Conservation (phyloP, 139 green algal genomes). For the Chlorella sp. region DNA sequence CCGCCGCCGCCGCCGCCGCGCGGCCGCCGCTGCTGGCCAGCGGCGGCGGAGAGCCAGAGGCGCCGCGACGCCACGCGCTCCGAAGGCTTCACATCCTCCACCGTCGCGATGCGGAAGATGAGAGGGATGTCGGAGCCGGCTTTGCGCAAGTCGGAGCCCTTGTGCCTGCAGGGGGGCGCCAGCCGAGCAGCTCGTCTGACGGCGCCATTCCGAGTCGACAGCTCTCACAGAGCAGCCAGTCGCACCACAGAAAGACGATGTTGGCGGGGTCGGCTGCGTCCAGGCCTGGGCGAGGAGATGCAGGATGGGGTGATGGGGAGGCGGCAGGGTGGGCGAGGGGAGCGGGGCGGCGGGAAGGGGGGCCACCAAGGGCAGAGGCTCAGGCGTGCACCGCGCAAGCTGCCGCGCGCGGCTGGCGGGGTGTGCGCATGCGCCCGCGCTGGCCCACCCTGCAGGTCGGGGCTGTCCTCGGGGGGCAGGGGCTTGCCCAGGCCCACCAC, state of each 20-base stretch:
- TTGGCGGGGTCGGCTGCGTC: conserved; percentile 48
- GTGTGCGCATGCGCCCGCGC: background rate
- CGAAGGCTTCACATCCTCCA: conserved; percentile 39
- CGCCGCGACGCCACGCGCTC: conserved; percentile 35
- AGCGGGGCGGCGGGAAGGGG: too few species aligned
- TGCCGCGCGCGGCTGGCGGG: too few species aligned
- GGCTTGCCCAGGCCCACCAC: conserved; percentile 63
- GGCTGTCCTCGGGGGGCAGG: conserved; percentile 56
- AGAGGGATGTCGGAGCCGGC: conserved; percentile 34
- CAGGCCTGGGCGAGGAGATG: conserved; percentile 29
- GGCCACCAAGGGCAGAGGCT: too few species aligned
- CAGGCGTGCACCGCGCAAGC: too few species aligned
- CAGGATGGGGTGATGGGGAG: background rate
- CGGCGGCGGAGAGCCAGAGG: conserved; percentile 29
- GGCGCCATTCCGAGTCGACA: too few species aligned
- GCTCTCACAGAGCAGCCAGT: too few species aligned
- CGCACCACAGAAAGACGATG: conserved; percentile 68
- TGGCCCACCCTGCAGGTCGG: conserved; percentile 36
- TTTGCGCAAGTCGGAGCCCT: conserved; percentile 61
- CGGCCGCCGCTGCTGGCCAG: background rate
- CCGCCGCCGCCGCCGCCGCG: background rate
- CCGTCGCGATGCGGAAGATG: conserved; percentile 53
- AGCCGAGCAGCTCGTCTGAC: too few species aligned
- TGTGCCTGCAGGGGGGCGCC: too few species aligned
- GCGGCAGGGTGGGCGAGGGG: too few species aligned